A percentile compares a stretch with the other conserved stretches of the same genome.
These are phyloP conservation scores for Cardamine occulta DNA, from an alignment of 345 rosid species.

Conservation along the genomic window DNA sequence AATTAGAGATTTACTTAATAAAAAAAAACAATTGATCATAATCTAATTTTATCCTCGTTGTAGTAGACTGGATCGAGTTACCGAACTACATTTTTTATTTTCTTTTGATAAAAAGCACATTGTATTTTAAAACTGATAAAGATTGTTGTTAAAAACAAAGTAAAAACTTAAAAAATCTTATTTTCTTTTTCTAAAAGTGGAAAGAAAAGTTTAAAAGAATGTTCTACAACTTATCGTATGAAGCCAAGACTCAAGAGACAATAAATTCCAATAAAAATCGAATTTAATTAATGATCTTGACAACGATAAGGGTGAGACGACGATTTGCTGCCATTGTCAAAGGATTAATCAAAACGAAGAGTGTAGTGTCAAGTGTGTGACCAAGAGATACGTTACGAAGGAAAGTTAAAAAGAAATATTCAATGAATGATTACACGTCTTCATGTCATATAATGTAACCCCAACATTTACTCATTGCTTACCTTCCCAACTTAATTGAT, in stretches of 20 bases:
- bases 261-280: slow-evolving; percentile 20
- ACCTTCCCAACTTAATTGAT: slow-evolving; percentile 24
- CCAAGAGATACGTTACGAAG: slow-evolving; percentile 20
- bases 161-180: too few relatives aligned
- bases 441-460: slow-evolving; percentile 19
- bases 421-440: slow-evolving; percentile 30
- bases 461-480: slow-evolving; percentile 25
- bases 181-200: too few relatives aligned
- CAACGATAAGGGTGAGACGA: slow-evolving; percentile 5
- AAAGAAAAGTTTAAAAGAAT: background rate
- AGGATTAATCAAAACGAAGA: slow-evolving; percentile 19
- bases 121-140: too few relatives aligned
- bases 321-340: slow-evolving; percentile 16
- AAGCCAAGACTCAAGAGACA: slow-evolving; percentile 11
- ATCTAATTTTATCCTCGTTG: too few relatives aligned
- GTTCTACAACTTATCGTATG: slow-evolving; percentile 7
- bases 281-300: slow-evolving; percentile 15
- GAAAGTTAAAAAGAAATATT: background rate
- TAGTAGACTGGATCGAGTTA: too few relatives aligned
- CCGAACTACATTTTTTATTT: too few relatives aligned
- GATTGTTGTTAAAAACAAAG: too few relatives aligned
- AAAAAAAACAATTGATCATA: too few relatives aligned
- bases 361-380: slow-evolving; percentile 25
- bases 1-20: too few relatives aligned
- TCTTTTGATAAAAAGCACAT: too few relatives aligned